Evolutionary conservation across 2,329 filamentous ascomycete species (phyloP), one percentile per base, ranked within the genome.

Genomic region (Paecilomyces sp.): DNA sequence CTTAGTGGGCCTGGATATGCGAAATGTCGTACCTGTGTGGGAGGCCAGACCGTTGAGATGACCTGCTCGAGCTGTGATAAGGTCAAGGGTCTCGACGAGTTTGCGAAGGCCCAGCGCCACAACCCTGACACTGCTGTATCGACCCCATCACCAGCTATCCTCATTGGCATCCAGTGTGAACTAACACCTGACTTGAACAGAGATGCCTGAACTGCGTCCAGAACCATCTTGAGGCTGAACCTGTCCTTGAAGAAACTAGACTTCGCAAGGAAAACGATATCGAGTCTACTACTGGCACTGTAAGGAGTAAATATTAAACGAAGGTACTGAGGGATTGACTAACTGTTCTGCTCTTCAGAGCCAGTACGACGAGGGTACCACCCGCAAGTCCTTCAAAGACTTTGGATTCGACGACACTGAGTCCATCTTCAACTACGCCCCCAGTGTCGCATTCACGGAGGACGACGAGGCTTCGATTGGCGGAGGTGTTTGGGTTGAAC

Each of bases 41-140:
- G 77, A 3, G 65, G 66, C 12, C 76, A 77, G 54, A 62, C 73
- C 1, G 68, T 75, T 3, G 83, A 85, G 63, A 65, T 84, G 30
- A 70, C 73, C 8, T 85, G 83, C 64, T 66, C 63, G 33, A 70
- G 77, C 41, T 85, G 83, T 65, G 67, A 74, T 22, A 66, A 75
- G 59, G 74, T 70, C 1, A 83, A 83, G 64, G 71, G 74, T 0
- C 59, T 83, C 1, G 77, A 80, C 5, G 71, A 73, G 0, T 86
- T 84, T 63, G 76, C 79, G 18, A 84, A 82, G 62, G 64, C 64
- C 6, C 79, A 83, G 69, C 75, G 82, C 13, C 71, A 66, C 30
- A 76, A 78, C 50, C 74, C 76, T 1, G 81, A 80, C 59, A 67
- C 65, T 47, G 77, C 76, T 28, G 81, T 82, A 76, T 61, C 79